Evolutionary conservation across 139 green algal species (phyloP).

Genomic region (Tetradesmus obliquus): DNA sequence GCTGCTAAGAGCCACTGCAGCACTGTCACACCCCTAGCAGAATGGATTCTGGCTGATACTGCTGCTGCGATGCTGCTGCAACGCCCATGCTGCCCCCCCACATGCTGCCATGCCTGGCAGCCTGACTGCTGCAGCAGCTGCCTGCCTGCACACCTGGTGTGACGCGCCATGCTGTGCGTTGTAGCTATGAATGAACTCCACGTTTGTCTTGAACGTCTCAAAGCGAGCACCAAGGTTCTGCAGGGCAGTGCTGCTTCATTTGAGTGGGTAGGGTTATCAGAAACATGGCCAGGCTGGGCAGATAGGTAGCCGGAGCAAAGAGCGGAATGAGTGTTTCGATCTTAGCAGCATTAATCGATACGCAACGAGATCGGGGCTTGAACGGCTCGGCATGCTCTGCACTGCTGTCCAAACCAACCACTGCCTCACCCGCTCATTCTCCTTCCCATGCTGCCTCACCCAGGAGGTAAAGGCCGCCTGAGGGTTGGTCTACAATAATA

Average conservation of each 20-base stretch:
- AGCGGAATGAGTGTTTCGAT: no score
- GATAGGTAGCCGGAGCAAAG: background rate
- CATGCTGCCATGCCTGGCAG: background rate
- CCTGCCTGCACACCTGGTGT: constrained; percentile 25
- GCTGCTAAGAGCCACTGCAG: no score
- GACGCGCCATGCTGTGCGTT: constrained; percentile 63
- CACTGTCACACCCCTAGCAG: no score
- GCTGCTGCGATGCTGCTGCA: background rate
- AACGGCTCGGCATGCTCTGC: no score
- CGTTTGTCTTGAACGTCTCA: constrained; percentile 82
- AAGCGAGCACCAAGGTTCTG: constrained; percentile 72
- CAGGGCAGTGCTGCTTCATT: background rate
- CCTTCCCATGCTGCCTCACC: constrained; percentile 58
- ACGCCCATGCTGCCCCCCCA: background rate
- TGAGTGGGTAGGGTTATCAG: background rate
- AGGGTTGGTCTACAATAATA: background rate
- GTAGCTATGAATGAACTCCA: constrained; percentile 78
- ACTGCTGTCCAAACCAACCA: background rate
- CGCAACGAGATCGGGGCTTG: background rate
- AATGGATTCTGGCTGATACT: background rate
- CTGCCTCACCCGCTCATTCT: constrained; percentile 80
- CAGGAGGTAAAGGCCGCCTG: constrained; percentile 48
- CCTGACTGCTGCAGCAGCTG: background rate
- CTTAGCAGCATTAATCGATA: no score
- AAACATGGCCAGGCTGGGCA: background rate